Evolutionary conservation across 371 early-diverging fungal genomes (phyloP).

Genomic region (Mucor ambiguus): DNA sequence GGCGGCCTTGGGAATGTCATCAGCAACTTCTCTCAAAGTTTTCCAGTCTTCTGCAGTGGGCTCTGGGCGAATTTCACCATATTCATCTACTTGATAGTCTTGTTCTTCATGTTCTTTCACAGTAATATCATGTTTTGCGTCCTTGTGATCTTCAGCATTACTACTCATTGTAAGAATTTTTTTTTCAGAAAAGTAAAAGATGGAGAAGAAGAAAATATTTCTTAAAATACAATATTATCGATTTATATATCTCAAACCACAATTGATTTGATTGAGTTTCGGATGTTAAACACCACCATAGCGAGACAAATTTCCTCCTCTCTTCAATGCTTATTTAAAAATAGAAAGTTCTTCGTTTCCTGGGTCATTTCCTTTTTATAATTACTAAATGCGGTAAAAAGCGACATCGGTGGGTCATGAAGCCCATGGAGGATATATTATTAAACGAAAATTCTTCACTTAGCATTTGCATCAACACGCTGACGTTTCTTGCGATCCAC

Average conservation of each 20-base stretch:
- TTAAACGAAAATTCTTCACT: too few species aligned
- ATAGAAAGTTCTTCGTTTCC: constrained; percentile 1
- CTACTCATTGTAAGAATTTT: background rate
- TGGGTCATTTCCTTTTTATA: background rate
- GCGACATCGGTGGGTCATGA: background rate
- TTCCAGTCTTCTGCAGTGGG: constrained; percentile 55
- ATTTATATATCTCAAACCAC: background rate
- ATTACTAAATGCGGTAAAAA: background rate
- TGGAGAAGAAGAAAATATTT: background rate
- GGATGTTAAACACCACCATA: background rate
- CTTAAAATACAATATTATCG: background rate
- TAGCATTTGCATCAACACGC: too few species aligned
- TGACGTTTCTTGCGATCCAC: background rate
- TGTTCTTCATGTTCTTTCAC: constrained; percentile 30
- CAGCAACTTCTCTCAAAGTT: constrained; percentile 51
- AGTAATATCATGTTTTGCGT: constrained; percentile 11
- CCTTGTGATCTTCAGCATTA: constrained; percentile 9
- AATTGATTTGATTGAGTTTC: background rate
- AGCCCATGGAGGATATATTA: background rate
- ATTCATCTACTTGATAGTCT: constrained; percentile 6
- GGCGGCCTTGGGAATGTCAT: constrained; percentile 56
- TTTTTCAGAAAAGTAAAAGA: background rate
- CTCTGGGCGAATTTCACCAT: constrained; percentile 23
- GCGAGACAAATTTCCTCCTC: background rate
- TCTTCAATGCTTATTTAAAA: constrained; percentile 1